These are phyloP conservation scores for Rachicladosporium sp. DNA, from an alignment of 2,329 filamentous ascomycete genomes.

Conservation along the genomic window DNA sequence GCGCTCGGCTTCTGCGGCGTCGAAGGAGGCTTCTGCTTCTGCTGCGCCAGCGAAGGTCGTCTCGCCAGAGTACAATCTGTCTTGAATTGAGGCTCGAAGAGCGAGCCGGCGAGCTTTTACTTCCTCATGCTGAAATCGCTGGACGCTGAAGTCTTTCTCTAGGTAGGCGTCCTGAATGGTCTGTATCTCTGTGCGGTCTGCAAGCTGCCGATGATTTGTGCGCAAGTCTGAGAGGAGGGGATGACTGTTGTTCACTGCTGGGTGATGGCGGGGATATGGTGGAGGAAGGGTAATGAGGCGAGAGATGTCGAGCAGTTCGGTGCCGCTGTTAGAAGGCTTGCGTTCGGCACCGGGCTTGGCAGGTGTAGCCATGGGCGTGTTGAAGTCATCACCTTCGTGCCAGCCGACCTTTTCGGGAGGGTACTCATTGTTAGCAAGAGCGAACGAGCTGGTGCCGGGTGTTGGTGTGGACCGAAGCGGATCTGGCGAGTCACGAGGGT, in stretches of 20 bases:
- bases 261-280: conserved; percentile 86
- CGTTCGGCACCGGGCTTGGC: conserved; percentile 8
- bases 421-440: conserved; percentile 46
- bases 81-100: conserved; percentile 49
- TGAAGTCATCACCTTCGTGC: conserved; percentile 34
- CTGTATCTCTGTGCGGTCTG: conserved; percentile 58
- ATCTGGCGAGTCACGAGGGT: conserved; percentile 27
- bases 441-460: conserved; percentile 27
- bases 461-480: conserved; percentile 10
- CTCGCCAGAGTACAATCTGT: conserved; percentile 62
- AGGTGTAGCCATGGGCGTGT: conserved; percentile 22
- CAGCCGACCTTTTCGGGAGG: conserved; percentile 52
- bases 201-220: conserved; percentile 59
- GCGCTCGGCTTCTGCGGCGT: conserved; percentile 55
- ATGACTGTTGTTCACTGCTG: conserved; percentile 91
- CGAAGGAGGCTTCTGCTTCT: conserved; percentile 62
- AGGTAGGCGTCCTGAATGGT: conserved; percentile 29
- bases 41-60: conserved; percentile 73
- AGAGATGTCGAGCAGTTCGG: conserved; percentile 60
- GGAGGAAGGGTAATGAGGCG: conserved; percentile 85
- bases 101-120: conserved; percentile 18
- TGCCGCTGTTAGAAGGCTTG: conserved; percentile 12
- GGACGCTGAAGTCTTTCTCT: conserved; percentile 17
- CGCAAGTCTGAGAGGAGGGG: conserved; percentile 74
- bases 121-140: conserved; percentile 34